phyloP scores from a whole-genome alignment of 257 asterid genomes.

The Solanum infundibuliforme region DNA sequence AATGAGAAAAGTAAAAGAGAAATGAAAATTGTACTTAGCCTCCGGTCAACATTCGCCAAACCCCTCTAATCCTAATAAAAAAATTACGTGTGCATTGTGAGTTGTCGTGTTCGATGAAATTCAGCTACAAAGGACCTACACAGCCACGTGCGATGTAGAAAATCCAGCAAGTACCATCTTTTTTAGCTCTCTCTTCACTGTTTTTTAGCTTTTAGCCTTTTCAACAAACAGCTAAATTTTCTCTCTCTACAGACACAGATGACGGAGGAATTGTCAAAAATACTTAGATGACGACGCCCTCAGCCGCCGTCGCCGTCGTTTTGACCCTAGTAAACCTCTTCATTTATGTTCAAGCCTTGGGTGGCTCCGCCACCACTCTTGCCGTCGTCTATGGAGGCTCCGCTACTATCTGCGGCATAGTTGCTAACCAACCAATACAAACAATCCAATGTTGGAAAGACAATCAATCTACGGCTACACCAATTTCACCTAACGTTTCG shows the following conservation, averaged over 20 bases:
- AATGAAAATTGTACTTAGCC: no score
- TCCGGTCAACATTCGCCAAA: no score
- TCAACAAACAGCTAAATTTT: neutral
- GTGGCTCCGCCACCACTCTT: slow-evolving; percentile 59
- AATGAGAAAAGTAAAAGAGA: no score
- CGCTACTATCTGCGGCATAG: slow-evolving; percentile 49
- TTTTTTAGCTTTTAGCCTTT: neutral
- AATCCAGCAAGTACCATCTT: neutral
- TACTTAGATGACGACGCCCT: slow-evolving; percentile 39
- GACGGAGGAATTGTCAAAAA: slow-evolving; percentile 18
- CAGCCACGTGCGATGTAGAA: neutral
- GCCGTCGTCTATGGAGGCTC: slow-evolving; percentile 59
- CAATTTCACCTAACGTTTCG: slow-evolving; percentile 35
- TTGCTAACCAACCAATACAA: slow-evolving; percentile 41
- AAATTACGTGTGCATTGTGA: neutral
- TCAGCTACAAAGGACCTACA: neutral
- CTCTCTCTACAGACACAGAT: slow-evolving; percentile 23
- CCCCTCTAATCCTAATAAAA: no score
- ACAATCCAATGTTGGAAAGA: slow-evolving; percentile 62
- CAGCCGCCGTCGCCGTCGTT: slow-evolving; percentile 12
- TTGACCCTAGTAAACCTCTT: slow-evolving; percentile 4
- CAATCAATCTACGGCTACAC: slow-evolving; percentile 11
- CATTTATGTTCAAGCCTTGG: slow-evolving; percentile 36
- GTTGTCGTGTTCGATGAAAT: neutral
- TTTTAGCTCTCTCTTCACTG: neutral